Conservation (phyloP, 176 grass and related monocot species). For the Oryza glumipatula region DNA sequence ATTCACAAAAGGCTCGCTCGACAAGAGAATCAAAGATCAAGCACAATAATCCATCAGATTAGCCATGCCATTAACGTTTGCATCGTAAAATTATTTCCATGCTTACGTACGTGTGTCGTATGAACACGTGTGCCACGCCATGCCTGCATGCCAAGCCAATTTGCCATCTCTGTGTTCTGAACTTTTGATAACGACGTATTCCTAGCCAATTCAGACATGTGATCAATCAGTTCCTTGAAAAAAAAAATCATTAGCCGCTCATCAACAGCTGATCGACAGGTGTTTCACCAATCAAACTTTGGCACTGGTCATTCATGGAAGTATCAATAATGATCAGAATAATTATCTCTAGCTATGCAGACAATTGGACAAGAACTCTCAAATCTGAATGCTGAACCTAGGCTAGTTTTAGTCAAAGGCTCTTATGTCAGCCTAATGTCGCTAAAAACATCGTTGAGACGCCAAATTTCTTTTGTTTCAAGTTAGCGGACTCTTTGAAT, state of each 20-base stretch:
- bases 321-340: not conserved
- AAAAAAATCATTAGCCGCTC: not conserved
- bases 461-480: conserved; percentile 13
- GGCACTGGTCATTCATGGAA: not conserved
- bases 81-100: not conserved
- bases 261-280: not conserved
- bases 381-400: not conserved
- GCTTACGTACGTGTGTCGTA: not conserved
- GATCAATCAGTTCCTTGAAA: not conserved
- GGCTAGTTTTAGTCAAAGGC: conserved; percentile 24
- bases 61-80: not conserved
- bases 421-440: conserved; percentile 4
- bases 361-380: not conserved
- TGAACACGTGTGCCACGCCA: not conserved
- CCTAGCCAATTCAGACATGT: not conserved
- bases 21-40: not conserved
- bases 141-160: not conserved
- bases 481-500: not conserved
- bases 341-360: not conserved
- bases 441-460: not conserved
- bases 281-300: not conserved
- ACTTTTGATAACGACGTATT: not conserved
- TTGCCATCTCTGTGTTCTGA: not conserved
- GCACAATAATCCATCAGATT: not conserved
- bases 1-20: not conserved